Conservation (phyloP, 2,329 filamentous ascomycete genomes). For the Aspergillus versicolor region DNA sequence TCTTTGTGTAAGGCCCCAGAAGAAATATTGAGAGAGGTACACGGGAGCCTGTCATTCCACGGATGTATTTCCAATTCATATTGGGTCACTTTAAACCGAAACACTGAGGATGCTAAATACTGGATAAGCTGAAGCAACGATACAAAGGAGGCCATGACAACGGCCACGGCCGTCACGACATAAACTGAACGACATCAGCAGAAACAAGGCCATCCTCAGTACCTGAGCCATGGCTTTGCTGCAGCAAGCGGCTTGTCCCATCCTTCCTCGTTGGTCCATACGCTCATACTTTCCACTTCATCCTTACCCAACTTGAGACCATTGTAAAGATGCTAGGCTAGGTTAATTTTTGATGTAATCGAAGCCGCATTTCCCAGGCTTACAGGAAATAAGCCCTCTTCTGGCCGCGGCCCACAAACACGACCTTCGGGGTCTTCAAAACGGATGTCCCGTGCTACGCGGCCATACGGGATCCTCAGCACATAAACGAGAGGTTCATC, state of each 20-base stretch:
- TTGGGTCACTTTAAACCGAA: neutral
- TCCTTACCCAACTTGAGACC: conserved; percentile 37
- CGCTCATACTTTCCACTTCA: conserved; percentile 38
- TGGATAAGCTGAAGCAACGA: neutral
- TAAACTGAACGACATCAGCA: neutral
- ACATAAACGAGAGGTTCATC: conserved; percentile 39
- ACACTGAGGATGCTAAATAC: neutral
- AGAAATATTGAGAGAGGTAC: neutral
- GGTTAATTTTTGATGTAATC: neutral
- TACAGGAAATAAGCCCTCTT: conserved; percentile 42
- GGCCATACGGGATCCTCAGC: conserved; percentile 35
- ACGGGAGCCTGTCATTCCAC: neutral
- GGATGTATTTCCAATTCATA: neutral
- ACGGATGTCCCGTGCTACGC: conserved; percentile 29
- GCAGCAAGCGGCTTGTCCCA: conserved; percentile 37
- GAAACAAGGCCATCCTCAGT: conserved; percentile 17
- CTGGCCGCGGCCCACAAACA: conserved; percentile 35
- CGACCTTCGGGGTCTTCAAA: conserved; percentile 41
- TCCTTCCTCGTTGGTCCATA: conserved; percentile 38
- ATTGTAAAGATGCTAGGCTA: conserved; percentile 38
- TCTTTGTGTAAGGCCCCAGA: neutral
- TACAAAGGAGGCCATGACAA: neutral
- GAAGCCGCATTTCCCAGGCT: conserved; percentile 12
- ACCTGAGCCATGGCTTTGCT: conserved; percentile 38
- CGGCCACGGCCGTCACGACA: neutral